Evolutionary conservation across 306 rosid genomes (phyloP).

Genomic region (Acacia acuminata): DNA sequence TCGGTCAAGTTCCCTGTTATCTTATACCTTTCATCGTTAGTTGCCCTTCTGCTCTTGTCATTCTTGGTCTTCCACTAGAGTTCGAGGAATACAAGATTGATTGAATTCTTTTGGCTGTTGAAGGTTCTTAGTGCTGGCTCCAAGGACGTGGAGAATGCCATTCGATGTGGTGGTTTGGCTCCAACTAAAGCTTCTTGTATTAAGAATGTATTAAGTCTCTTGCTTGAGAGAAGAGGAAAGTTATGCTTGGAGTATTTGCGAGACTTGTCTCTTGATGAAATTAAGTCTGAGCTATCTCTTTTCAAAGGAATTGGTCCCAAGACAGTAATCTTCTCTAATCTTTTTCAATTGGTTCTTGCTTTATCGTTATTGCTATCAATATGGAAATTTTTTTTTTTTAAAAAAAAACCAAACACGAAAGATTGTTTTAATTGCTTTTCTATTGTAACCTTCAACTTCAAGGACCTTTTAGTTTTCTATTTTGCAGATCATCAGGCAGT

Average conservation of each 20-base stretch:
- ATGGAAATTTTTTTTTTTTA: not conserved
- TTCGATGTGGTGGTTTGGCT: conserved; percentile 90
- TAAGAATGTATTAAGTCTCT: conserved; percentile 61
- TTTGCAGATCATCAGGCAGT: not conserved
- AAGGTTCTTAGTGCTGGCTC: conserved; percentile 73
- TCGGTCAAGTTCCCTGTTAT: not conserved
- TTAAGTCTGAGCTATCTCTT: conserved; percentile 71
- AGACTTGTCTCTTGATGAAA: conserved; percentile 59
- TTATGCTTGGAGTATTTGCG: conserved; percentile 83
- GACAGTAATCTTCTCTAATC: conserved; percentile 52
- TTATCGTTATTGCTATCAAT: not conserved
- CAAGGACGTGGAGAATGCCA: conserved; percentile 65
- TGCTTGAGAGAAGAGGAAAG: conserved; percentile 71
- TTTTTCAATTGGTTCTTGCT: conserved; percentile 8
- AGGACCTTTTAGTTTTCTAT: not conserved
- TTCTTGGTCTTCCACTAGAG: not conserved
- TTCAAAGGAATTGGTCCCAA: conserved; percentile 96
- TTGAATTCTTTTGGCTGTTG: conserved; percentile 5
- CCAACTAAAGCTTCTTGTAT: conserved; percentile 79
- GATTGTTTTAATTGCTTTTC: conserved; percentile 6
- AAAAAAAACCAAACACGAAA: not conserved
- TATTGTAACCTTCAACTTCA: conserved; percentile 9
- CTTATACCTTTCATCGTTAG: not conserved
- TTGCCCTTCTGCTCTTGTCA: not conserved
- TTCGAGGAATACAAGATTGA: conserved; percentile 15